Conservation (phyloP, 495 filamentous ascomycete species). For the Hypoxylon trugodes region DNA sequence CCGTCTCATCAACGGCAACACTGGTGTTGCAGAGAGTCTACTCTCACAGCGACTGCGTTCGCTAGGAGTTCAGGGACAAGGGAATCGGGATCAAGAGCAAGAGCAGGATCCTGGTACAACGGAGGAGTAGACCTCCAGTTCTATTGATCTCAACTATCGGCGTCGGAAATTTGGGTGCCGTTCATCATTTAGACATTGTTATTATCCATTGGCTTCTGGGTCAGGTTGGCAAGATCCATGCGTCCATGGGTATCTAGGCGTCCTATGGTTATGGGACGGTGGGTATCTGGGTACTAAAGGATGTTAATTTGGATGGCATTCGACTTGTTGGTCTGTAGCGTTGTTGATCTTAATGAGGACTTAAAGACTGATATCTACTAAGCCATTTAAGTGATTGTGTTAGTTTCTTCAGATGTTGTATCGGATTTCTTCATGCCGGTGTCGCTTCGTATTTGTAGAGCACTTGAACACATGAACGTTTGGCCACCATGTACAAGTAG, state of each 20-base stretch:
- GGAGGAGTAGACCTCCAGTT: constrained; percentile 24
- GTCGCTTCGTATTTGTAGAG: too few relatives aligned
- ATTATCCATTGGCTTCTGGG: constrained; percentile 5
- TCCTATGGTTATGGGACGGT: not conserved
- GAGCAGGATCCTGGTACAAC: constrained; percentile 14
- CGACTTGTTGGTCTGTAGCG: too few relatives aligned
- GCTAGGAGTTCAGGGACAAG: constrained; percentile 45
- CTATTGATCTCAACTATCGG: constrained; percentile 2
- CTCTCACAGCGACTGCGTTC: constrained; percentile 56
- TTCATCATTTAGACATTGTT: not conserved
- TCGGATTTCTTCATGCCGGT: too few relatives aligned
- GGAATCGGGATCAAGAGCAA: constrained; percentile 17
- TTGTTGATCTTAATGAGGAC: too few relatives aligned
- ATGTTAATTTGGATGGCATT: too few relatives aligned
- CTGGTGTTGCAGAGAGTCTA: constrained; percentile 49
- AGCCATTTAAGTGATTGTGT: too few relatives aligned
- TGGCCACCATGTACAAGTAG: too few relatives aligned
- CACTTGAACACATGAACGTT: too few relatives aligned
- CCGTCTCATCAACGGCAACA: constrained; percentile 39
- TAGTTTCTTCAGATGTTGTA: too few relatives aligned
- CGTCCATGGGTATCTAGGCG: constrained; percentile 7
- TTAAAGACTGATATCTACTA: too few relatives aligned
- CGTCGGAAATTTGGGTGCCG: constrained; percentile 1
- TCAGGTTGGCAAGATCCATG: constrained; percentile 5
- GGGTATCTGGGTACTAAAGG: too few relatives aligned